Conservation (phyloP, 148 eudicot species). For the Fagopyrum tataricum region DNA sequence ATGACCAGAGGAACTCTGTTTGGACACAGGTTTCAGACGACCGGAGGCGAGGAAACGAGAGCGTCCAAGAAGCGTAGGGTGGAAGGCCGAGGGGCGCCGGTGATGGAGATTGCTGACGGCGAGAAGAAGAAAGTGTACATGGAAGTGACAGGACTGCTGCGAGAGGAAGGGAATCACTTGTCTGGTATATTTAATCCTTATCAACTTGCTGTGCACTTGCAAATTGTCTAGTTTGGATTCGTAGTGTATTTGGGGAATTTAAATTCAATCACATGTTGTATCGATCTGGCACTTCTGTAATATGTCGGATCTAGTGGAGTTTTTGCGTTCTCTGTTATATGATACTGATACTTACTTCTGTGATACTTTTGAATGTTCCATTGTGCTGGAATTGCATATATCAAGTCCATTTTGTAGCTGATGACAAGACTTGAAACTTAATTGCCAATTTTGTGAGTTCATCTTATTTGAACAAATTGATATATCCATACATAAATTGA, state of each 20-base stretch:
- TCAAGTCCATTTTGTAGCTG: not conserved
- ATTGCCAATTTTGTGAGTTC: too few species aligned
- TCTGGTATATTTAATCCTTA: constrained; percentile 49
- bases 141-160: constrained; percentile 34
- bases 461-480: too few species aligned
- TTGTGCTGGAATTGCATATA: not conserved
- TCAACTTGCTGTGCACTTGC: constrained; percentile 25
- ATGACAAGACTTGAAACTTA: not conserved
- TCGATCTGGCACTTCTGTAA: not conserved
- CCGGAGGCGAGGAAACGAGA: constrained; percentile 20
- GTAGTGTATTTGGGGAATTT: not conserved
- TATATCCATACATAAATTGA: too few species aligned
- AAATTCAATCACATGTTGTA: not conserved
- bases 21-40: constrained; percentile 36
- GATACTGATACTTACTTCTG: not conserved
- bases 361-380: not conserved
- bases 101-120: not conserved
- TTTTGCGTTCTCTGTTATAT: not conserved
- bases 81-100: constrained; percentile 8
- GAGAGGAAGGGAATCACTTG: constrained; percentile 32
- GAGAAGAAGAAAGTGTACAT: constrained; percentile 23
- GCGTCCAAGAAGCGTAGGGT: constrained; percentile 16
- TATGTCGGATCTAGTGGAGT: not conserved
- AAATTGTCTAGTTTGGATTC: not conserved
- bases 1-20: constrained; percentile 30